Conservation (phyloP, 495 filamentous ascomycete genomes). For the Schizothecium vesticola region DNA sequence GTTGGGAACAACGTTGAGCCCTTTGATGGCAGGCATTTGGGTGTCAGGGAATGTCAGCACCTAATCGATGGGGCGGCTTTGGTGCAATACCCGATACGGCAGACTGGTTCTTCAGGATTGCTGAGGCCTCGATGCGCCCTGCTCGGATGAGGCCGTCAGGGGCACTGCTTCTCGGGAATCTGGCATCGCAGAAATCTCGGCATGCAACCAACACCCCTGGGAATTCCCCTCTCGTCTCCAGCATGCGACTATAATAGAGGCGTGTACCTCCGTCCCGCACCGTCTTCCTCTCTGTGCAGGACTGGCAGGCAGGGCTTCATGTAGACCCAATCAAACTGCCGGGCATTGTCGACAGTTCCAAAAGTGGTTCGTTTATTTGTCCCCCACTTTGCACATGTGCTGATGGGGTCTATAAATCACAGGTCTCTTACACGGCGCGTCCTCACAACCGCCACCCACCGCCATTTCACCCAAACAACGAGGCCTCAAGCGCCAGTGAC, state of each 20-base stretch:
- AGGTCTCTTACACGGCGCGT: background rate
- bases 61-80: background rate
- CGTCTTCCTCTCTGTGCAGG: background rate
- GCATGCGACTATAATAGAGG: background rate
- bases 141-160: background rate
- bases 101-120: too few relatives aligned
- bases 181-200: background rate
- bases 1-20: background rate
- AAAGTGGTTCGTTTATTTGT: background rate
- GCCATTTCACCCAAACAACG: background rate
- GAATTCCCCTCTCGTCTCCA: too few relatives aligned
- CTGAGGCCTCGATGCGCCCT: background rate
- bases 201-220: background rate
- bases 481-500: conserved; percentile 1
- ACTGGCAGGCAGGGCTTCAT: background rate
- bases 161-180: background rate
- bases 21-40: background rate
- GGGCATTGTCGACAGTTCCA: background rate
- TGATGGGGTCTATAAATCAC: background rate
- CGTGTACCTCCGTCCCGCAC: background rate
- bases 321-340: too few relatives aligned
- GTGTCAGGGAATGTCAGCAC: background rate
- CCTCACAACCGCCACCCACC: background rate
- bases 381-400: background rate
- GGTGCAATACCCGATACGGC: background rate